A percentile compares a stretch with the other conserved stretches of the same genome.
These are phyloP conservation scores for Agaricus subrufescens DNA, from an alignment of 768 basidiomycete genomes.

Conservation along the genomic window DNA sequence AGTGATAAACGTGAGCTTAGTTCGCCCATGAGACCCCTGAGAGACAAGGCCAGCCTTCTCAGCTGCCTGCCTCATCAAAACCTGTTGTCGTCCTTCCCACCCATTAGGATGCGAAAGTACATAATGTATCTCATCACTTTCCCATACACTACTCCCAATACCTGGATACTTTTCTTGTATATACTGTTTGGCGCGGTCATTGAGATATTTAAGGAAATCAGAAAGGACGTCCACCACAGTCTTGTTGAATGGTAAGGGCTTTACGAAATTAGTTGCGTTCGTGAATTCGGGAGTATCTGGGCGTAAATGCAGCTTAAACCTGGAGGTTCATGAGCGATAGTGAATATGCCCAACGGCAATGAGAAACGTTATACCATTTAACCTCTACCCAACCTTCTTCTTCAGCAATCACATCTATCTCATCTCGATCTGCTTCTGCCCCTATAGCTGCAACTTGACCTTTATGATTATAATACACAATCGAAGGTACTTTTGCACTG, in stretches of 20 bases:
- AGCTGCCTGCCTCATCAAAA: conserved; percentile 46
- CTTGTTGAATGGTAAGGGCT: conserved; percentile 36
- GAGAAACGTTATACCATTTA: conserved; percentile 27
- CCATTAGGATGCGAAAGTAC: conserved; percentile 59
- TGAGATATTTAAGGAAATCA: conserved; percentile 47
- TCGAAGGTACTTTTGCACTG: conserved; percentile 36
- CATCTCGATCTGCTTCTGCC: conserved; percentile 32
- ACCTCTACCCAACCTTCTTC: conserved; percentile 31
- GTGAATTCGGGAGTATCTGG: conserved; percentile 16
- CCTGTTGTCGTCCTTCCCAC: conserved; percentile 55
- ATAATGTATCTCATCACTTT: conserved; percentile 40
- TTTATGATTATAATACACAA: conserved; percentile 34
- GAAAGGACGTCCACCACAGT: conserved; percentile 34
- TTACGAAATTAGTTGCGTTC: conserved; percentile 13
- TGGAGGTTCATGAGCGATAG: no score
- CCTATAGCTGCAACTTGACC: conserved; percentile 32
- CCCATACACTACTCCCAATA: conserved; percentile 37
- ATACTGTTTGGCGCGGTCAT: conserved; percentile 35
- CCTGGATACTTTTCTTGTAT: conserved; percentile 40
- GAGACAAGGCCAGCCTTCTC: conserved; percentile 45
- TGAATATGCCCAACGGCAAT: background rate
- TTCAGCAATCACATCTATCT: conserved; percentile 27
- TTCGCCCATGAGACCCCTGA: conserved; percentile 21
- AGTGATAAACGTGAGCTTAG: conserved; percentile 46
- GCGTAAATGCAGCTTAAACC: conserved; percentile 33